Conservation (phyloP, 2,329 filamentous ascomycete genomes). For the Beauveria rudraprayagi region DNA sequence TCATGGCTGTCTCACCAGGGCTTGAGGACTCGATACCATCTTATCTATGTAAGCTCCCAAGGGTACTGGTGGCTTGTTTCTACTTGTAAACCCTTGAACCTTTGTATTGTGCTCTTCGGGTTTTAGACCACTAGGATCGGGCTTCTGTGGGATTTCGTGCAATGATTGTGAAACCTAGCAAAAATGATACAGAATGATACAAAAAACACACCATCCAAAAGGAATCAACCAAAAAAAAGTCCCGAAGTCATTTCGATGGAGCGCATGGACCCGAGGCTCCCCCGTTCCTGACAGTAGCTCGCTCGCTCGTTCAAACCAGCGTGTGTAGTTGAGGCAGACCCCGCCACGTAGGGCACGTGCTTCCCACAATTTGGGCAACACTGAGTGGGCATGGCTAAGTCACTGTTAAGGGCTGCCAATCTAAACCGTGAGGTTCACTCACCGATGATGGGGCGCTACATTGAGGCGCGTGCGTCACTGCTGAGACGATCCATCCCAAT, state of each 20-base stretch:
- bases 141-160: no score
- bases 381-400: background rate
- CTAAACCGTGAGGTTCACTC: background rate
- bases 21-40: no score
- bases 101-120: no score
- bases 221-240: background rate
- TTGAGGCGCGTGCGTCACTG: background rate
- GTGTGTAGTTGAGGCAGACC: background rate
- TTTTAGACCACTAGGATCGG: no score
- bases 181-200: background rate
- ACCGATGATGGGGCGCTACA: background rate
- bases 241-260: background rate
- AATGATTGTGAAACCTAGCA: no score
- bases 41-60: no score
- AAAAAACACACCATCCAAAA: background rate
- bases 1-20: no score
- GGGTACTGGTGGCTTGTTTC: no score
- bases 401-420: background rate
- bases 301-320: background rate
- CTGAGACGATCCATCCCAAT: background rate
- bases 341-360: background rate
- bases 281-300: background rate
- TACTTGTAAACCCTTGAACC: no score
- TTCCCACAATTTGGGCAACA: background rate
- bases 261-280: background rate